A percentile compares a stretch with the other conserved stretches of the same genome.
These are phyloP conservation scores for Cadophora malorum DNA, from an alignment of 2,329 filamentous ascomycete species.

Conservation along the genomic window DNA sequence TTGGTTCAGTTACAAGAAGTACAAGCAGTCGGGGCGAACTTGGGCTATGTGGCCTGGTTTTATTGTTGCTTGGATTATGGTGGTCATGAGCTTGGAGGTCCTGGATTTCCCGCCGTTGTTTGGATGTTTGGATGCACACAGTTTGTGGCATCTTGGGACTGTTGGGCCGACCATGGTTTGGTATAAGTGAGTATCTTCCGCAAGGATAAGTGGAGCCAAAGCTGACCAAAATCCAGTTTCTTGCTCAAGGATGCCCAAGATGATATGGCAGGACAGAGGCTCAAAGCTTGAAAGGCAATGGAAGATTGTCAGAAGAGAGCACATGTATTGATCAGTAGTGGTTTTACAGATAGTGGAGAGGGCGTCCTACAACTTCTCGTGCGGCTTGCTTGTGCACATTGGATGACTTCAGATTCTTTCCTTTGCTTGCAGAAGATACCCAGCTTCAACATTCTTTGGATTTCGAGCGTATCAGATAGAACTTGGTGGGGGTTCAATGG, in stretches of 20 bases:
- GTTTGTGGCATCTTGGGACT: constrained; percentile 93
- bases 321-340: background rate
- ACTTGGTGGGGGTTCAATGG: too few species aligned
- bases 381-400: background rate
- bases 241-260: constrained; percentile 84
- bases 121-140: constrained; percentile 89
- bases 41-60: constrained; percentile 93
- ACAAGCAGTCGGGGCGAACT: constrained; percentile 69
- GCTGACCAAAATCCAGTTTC: constrained; percentile 63
- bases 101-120: constrained; percentile 89
- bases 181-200: constrained; percentile 78
- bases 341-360: background rate
- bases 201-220: background rate
- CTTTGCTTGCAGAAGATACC: constrained; percentile 4
- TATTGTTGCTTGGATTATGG: constrained; percentile 88
- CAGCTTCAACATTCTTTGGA: background rate
- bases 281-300: constrained; percentile 64
- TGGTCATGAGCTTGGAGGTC: constrained; percentile 95
- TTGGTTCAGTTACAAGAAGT: constrained; percentile 79
- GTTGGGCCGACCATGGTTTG: constrained; percentile 87
- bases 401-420: background rate
- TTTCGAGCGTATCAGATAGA: background rate
- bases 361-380: background rate
- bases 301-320: background rate
- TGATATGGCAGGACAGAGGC: constrained; percentile 74